phyloP scores from a whole-genome alignment of 306 rosid species.

The Corylus americana region DNA sequence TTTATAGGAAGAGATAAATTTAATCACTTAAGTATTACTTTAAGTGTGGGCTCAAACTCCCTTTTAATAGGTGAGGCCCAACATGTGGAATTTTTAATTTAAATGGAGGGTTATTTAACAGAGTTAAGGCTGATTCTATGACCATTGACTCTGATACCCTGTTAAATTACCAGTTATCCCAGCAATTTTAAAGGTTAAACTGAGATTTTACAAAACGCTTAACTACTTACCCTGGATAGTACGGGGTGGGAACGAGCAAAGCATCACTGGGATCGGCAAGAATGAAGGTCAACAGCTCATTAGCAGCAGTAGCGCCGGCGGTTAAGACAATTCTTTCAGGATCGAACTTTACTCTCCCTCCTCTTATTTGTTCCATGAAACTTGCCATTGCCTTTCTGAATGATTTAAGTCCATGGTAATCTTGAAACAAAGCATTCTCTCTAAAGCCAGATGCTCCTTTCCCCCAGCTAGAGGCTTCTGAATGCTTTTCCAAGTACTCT shows the following conservation, averaged over 20 bases:
- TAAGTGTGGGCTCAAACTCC: too few species aligned
- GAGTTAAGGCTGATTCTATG: too few species aligned
- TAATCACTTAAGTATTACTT: too few species aligned
- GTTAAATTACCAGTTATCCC: too few species aligned
- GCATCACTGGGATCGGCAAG: conserved; percentile 91
- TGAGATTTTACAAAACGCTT: too few species aligned
- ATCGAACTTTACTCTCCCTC: conserved; percentile 68
- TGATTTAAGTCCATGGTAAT: conserved; percentile 78
- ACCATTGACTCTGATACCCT: too few species aligned
- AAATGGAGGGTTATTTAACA: too few species aligned
- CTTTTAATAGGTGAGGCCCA: too few species aligned
- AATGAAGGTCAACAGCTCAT: conserved; percentile 85
- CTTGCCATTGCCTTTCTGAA: conserved; percentile 90
- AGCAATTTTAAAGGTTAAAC: too few species aligned
- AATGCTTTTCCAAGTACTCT: conserved; percentile 59
- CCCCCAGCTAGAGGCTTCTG: conserved; percentile 58
- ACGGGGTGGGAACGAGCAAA: conserved; percentile 87
- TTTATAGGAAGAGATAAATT: too few species aligned
- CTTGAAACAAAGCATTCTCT: conserved; percentile 94
- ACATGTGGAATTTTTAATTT: too few species aligned
- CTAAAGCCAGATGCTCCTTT: conserved; percentile 60
- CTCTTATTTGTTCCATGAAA: conserved; percentile 86
- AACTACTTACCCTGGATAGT: conserved; percentile 77
- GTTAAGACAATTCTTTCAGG: conserved; percentile 72
- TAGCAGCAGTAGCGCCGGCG: conserved; percentile 98